phyloP scores from a whole-genome alignment of 1,284 basidiomycete genomes.

The Cerrena zonata region DNA sequence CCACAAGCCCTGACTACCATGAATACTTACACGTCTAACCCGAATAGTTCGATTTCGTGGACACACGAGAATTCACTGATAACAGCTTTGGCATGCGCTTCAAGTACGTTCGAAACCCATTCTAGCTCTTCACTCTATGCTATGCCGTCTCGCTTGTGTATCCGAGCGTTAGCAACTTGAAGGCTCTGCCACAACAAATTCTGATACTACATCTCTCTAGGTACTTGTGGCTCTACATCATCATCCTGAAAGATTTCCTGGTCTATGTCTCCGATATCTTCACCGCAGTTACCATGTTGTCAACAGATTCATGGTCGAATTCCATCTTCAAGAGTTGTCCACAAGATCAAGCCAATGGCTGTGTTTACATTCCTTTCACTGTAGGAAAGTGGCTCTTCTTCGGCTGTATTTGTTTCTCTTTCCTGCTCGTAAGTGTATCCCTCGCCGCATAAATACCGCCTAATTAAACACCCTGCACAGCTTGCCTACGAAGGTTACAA shows the following conservation, averaged over 20 bases:
- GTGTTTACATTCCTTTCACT: conserved; percentile 82
- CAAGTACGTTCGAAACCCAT: conserved; percentile 51
- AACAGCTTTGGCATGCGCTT: conserved; percentile 81
- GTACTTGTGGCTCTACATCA: conserved; percentile 86
- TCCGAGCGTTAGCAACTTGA: no score
- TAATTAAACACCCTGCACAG: conserved; percentile 29
- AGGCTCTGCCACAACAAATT: not conserved
- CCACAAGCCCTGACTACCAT: not conserved
- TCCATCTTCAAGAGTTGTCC: conserved; percentile 78
- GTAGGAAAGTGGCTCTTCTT: conserved; percentile 95
- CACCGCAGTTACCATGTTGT: conserved; percentile 92
- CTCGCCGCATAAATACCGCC: not conserved
- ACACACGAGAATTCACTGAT: conserved; percentile 86
- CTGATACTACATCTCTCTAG: conserved; percentile 34
- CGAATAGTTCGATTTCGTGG: conserved; percentile 90
- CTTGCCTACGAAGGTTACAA: conserved; percentile 90
- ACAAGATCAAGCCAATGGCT: conserved; percentile 47
- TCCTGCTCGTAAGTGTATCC: conserved; percentile 69
- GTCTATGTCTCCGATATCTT: conserved; percentile 98
- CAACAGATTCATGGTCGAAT: conserved; percentile 86
- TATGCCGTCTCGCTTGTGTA: no score
- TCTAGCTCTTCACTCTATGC: not conserved
- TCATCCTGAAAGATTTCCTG: conserved; percentile 89
- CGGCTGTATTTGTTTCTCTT: conserved; percentile 96
- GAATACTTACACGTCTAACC: no score